Evolutionary conservation across 257 asterid species (phyloP).

Genomic region (Nicotiana benthamiana): DNA sequence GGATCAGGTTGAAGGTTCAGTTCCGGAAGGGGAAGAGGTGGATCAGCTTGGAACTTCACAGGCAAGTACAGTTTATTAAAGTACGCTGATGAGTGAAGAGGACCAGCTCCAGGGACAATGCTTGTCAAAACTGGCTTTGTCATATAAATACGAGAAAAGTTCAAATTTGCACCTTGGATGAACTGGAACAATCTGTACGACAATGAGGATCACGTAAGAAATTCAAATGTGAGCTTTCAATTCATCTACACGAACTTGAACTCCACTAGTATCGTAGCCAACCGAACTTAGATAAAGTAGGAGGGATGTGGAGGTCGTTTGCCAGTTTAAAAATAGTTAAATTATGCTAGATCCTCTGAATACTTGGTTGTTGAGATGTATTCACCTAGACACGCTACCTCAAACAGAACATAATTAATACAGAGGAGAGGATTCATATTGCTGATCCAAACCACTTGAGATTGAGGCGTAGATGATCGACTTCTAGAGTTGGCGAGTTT

Average conservation of each 20-base stretch:
- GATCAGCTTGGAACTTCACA: conserved; percentile 42
- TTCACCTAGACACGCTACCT: neutral
- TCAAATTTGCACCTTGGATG: conserved; percentile 78
- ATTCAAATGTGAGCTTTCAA: neutral
- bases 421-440: neutral
- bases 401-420: neutral
- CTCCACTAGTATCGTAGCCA: neutral
- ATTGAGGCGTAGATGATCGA: neutral
- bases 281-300: neutral
- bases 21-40: conserved; percentile 74
- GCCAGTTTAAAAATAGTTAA: neutral
- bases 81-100: conserved; percentile 76
- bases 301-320: neutral
- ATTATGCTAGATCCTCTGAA: neutral
- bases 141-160: conserved; percentile 55
- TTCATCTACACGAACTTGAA: neutral
- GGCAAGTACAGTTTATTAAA: conserved; percentile 52
- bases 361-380: neutral
- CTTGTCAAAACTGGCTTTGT: conserved; percentile 75
- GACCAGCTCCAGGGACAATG: conserved; percentile 78
- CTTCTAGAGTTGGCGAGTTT: neutral
- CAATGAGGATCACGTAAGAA: neutral
- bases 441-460: neutral
- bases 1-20: conserved; percentile 53
- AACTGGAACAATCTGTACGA: conserved; percentile 57